Evolutionary conservation across 352 stramenopile species (phyloP), one percentile per base, ranked within the genome.

Genomic region (Thalassiosira exigua): DNA sequence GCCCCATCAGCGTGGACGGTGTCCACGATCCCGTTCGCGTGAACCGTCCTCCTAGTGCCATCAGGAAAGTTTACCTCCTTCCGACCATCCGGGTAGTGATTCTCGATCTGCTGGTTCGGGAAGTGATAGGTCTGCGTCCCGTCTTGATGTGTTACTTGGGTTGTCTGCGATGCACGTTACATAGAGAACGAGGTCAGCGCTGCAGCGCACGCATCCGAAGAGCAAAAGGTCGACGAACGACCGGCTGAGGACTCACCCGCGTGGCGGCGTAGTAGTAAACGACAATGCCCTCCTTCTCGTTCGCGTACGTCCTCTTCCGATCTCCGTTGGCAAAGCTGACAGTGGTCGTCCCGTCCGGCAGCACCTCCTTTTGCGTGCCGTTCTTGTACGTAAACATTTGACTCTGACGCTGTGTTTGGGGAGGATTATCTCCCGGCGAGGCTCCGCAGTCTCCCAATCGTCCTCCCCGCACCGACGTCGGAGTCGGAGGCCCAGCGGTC

Each of bases 71-170:
- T 82, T 36, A 99, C 97, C 64, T 98, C 95, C 41, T 97, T 98
- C 1, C 79, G 90, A 39, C 97, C 97, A 84, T 98, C 92, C 0
- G 93, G 82, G 54, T 95, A 93, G 64, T 97, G 97, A 48, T 94
- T 95, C 85, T 99, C 97, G 19, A 97, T 85, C 82, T 95, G 89
- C 30, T 81, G 71, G 72, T 97, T 98, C 0, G 96, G 91, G 71
- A 99, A 99, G 81, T 98, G 95, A 80, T 98, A 98, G 14, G 98
- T 91, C 61, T 98, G 96, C 4, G 94, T 94, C 27, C 96, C 95
- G 80, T 98, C 96, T 3, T 94, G 87, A 76, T 96, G 96, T 3
- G 93, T 98, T 7, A 95, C 97, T 39, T 99, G 92, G 73, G 94
- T 98, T 12, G 96, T 98, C 66, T 97, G n/a, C n/a, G n/a, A n/a